phyloP scores from a whole-genome alignment of 192 early-diverging fungal genomes.

The Gigaspora rosea region DNA sequence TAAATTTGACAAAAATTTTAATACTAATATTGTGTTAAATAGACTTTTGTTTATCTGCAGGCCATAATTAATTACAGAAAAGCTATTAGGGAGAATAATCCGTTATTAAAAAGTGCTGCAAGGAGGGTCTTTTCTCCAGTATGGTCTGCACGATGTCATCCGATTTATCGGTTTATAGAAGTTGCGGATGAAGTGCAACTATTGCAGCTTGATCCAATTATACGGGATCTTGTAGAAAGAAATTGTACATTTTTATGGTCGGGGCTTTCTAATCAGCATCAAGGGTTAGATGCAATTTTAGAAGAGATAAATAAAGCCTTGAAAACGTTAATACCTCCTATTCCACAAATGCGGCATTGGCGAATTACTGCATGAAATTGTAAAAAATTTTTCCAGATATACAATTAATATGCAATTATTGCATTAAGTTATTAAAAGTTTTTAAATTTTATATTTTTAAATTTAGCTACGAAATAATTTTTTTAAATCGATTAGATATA shows the following conservation, averaged over 20 bases:
- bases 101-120: conserved; percentile 24
- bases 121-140: too few species aligned
- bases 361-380: conserved; percentile 6
- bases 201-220: too few species aligned
- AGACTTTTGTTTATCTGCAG: conserved; percentile 20
- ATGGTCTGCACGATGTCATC: too few species aligned
- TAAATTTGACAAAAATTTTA: background rate
- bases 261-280: background rate
- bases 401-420: background rate
- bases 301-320: conserved; percentile 11
- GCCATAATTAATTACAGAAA: conserved; percentile 11
- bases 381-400: conserved; percentile 2
- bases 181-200: too few species aligned
- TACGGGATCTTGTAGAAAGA: too few species aligned
- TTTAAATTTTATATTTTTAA: conserved; percentile 1
- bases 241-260: background rate
- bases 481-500: conserved; percentile 15
- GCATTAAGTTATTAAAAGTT: background rate
- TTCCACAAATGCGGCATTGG: conserved; percentile 12
- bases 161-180: too few species aligned
- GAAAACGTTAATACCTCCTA: conserved; percentile 26
- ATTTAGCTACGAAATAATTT: conserved; percentile 22
- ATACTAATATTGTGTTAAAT: conserved; percentile 10
- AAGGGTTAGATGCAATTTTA: too few species aligned
- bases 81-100: background rate